Conservation (phyloP, 2,329 filamentous ascomycete species). For the Aspergillus uvarum region DNA sequence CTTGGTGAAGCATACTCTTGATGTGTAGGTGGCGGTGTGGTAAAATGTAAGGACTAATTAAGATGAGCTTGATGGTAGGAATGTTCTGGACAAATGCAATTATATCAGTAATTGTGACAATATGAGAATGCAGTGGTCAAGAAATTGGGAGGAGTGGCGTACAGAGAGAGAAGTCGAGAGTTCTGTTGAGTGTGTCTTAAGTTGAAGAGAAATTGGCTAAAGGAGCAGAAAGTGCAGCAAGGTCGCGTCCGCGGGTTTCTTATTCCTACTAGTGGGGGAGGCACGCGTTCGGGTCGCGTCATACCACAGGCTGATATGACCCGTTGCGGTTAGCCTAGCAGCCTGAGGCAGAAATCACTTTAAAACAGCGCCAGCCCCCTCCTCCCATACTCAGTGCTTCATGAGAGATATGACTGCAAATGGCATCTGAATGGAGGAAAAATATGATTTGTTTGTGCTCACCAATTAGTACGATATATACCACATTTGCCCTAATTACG, state of each 20-base stretch:
- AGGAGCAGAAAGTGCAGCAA: slow-evolving; percentile 12
- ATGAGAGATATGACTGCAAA: no score
- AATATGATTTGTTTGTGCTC: background rate
- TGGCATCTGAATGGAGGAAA: no score
- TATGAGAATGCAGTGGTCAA: background rate
- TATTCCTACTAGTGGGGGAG: slow-evolving; percentile 28
- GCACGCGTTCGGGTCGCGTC: slow-evolving; percentile 27
- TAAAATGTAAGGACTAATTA: slow-evolving; percentile 17
- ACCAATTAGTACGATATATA: background rate
- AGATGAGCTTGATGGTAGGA: slow-evolving; percentile 2
- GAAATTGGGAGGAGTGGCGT: background rate
- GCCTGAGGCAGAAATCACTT: slow-evolving; percentile 18
- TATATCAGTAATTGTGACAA: background rate
- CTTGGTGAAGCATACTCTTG: slow-evolving; percentile 31
- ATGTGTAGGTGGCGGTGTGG: slow-evolving; percentile 15
- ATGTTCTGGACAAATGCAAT: background rate
- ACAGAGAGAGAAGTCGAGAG: slow-evolving; percentile 1
- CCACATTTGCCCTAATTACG: no score
- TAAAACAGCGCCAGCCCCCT: no score
- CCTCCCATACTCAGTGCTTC: no score
- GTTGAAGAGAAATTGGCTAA: slow-evolving; percentile 4
- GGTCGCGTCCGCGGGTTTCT: slow-evolving; percentile 23
- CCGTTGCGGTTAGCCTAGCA: slow-evolving; percentile 23
- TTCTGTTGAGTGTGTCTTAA: background rate
- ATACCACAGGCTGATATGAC: slow-evolving; percentile 34